Percentiles rank a stretch among this genome's conserved stretches.
Evolutionary conservation across 73 alveolate species (phyloP).

Genomic region (Paramecium bursaria): DNA sequence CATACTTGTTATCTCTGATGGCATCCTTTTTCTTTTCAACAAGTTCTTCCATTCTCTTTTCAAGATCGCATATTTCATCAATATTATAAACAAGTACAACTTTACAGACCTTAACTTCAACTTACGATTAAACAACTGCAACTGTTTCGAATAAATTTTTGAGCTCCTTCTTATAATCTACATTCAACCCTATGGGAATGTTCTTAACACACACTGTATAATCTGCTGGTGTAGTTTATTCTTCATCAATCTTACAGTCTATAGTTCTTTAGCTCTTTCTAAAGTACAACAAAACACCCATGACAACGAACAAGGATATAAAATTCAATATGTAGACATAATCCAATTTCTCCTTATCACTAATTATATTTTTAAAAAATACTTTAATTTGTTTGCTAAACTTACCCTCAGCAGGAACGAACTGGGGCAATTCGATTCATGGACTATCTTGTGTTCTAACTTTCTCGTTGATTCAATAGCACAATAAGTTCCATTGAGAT

Average conservation of each 20-base stretch:
- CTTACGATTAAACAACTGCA: constrained; percentile 34
- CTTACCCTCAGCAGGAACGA: neutral
- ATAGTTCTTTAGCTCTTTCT: constrained; percentile 68
- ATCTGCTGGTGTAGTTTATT: constrained; percentile 64
- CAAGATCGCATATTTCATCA: constrained; percentile 44
- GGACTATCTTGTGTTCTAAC: constrained; percentile 29
- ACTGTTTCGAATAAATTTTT: constrained; percentile 52
- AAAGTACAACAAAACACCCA: constrained; percentile 53
- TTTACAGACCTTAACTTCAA: constrained; percentile 46
- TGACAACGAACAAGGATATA: constrained; percentile 34
- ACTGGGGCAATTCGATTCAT: constrained; percentile 44
- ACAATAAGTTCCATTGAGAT: constrained; percentile 26
- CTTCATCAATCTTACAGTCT: constrained; percentile 65
- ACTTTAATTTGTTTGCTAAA: constrained; percentile 44
- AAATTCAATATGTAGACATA: constrained; percentile 26
- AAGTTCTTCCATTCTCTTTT: constrained; percentile 40
- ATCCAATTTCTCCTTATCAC: constrained; percentile 56
- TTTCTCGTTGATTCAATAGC: neutral
- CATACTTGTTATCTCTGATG: no score
- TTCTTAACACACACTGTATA: constrained; percentile 68
- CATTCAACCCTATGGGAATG: constrained; percentile 56
- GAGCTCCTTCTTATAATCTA: constrained; percentile 63
- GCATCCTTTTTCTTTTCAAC: constrained; percentile 33
- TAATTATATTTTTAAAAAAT: neutral
- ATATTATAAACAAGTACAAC: constrained; percentile 64